These are phyloP conservation scores for Colletotrichum spinosum DNA, from an alignment of 2,329 filamentous ascomycete genomes.

Conservation along the genomic window DNA sequence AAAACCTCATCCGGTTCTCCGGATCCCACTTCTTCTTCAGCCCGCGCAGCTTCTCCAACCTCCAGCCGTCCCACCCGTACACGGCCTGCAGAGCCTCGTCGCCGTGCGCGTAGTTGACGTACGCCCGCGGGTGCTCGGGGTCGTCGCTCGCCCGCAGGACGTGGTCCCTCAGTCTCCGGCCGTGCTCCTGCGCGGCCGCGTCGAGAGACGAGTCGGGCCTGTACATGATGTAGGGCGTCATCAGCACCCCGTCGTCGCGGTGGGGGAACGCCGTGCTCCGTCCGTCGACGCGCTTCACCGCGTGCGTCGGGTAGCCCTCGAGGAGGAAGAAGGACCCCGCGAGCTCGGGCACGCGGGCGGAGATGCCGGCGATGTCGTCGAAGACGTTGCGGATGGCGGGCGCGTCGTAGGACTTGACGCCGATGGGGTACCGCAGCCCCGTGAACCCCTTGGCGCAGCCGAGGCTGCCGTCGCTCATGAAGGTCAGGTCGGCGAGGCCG, in stretches of 20 bases:
- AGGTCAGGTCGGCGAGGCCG: constrained; percentile 54
- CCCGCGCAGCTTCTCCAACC: constrained; percentile 40
- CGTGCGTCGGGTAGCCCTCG: constrained; percentile 43
- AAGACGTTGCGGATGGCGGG: constrained; percentile 43
- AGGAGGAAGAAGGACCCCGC: constrained; percentile 38
- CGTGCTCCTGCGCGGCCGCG: constrained; percentile 47
- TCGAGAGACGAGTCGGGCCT: constrained; percentile 39
- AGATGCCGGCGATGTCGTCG: constrained; percentile 47
- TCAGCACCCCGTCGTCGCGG: constrained; percentile 50
- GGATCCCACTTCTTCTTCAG: constrained; percentile 45
- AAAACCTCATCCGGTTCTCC: constrained; percentile 42
- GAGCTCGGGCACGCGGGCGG: constrained; percentile 47
- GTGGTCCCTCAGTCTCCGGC: constrained; percentile 41
- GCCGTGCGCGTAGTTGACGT: constrained; percentile 49
- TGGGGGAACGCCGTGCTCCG: constrained; percentile 50
- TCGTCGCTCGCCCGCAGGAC: constrained; percentile 41
- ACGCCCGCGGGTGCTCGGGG: constrained; percentile 42
- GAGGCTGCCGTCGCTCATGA: constrained; percentile 48
- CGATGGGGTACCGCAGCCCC: constrained; percentile 56
- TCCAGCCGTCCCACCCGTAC: constrained; percentile 41
- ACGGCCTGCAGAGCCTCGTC: constrained; percentile 43
- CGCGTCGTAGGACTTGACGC: constrained; percentile 51
- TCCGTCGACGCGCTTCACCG: constrained; percentile 48
- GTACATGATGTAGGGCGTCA: constrained; percentile 46
- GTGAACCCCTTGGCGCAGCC: constrained; percentile 56